Conservation (phyloP, 2,329 filamentous ascomycete species). For the Septoria linicola region DNA sequence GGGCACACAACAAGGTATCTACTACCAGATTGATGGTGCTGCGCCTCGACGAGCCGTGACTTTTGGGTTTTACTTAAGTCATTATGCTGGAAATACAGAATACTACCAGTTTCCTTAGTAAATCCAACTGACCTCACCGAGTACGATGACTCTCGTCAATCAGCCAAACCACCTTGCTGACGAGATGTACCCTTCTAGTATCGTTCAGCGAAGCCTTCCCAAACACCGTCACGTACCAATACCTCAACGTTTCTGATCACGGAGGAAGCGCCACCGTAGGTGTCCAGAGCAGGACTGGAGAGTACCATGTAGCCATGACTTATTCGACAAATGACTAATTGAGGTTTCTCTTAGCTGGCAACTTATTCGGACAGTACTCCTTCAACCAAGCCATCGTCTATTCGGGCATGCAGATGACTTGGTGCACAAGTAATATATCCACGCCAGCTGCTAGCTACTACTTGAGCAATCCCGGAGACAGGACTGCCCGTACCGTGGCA, state of each 20-base stretch:
- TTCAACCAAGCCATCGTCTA: conserved; percentile 17
- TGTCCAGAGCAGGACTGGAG: conserved; percentile 8
- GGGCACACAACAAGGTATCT: conserved; percentile 26
- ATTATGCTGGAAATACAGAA: conserved; percentile 8
- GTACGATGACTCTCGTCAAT: too few species aligned
- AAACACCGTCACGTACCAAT: conserved; percentile 14
- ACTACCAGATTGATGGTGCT: conserved; percentile 24
- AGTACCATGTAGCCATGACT: too few species aligned
- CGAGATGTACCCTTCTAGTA: not conserved
- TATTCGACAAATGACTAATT: too few species aligned
- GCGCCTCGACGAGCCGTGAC: conserved; percentile 10
- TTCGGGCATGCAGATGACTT: conserved; percentile 5
- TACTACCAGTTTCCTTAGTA: conserved; percentile 28
- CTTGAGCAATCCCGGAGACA: not conserved
- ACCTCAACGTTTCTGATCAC: conserved; percentile 18
- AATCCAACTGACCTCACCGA: too few species aligned
- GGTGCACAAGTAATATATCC: not conserved
- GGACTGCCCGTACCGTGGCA: not conserved
- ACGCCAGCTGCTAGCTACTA: not conserved
- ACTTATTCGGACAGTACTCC: conserved; percentile 13
- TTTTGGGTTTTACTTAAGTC: conserved; percentile 23
- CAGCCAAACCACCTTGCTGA: too few species aligned
- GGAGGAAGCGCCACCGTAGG: conserved; percentile 18
- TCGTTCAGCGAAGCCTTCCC: conserved; percentile 13
- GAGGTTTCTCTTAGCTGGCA: conserved; percentile 1